Conservation (phyloP, 805 yeast genomes). For the Spencermartinsiella europaea region DNA sequence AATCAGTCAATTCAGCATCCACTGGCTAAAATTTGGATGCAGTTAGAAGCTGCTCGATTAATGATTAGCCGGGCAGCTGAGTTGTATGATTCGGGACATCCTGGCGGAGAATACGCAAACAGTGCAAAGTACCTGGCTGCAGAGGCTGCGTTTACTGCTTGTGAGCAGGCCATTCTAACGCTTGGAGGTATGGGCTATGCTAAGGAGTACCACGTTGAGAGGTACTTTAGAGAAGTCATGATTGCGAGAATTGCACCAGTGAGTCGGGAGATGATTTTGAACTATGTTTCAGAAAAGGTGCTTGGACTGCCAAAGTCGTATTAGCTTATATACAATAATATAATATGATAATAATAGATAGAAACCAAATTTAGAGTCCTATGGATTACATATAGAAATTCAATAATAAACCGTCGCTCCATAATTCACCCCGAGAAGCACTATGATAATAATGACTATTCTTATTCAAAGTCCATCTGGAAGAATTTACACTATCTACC, state of each 20-base stretch:
- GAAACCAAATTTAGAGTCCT: too few species aligned
- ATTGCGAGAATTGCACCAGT: constrained; percentile 10
- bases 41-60: constrained; percentile 39
- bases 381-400: neutral
- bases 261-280: constrained; percentile 8
- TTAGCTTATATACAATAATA: too few species aligned
- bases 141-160: constrained; percentile 8
- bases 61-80: constrained; percentile 40
- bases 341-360: too few species aligned
- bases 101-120: constrained; percentile 8
- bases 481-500: too few species aligned
- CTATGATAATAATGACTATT: too few species aligned
- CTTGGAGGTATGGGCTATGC: constrained; percentile 12
- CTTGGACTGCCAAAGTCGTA: constrained; percentile 7
- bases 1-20: constrained; percentile 43
- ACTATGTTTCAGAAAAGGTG: constrained; percentile 7
- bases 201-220: constrained; percentile 10
- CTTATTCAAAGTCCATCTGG: too few species aligned
- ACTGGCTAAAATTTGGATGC: constrained; percentile 38
- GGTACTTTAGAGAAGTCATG: constrained; percentile 6
- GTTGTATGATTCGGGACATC: constrained; percentile 35
- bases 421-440: too few species aligned
- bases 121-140: constrained; percentile 10
- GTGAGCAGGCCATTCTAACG: constrained; percentile 7
- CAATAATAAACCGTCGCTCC: too few species aligned